Evolutionary conservation across 1,284 basidiomycete genomes (phyloP).

Genomic region (Puccinia hordei): DNA sequence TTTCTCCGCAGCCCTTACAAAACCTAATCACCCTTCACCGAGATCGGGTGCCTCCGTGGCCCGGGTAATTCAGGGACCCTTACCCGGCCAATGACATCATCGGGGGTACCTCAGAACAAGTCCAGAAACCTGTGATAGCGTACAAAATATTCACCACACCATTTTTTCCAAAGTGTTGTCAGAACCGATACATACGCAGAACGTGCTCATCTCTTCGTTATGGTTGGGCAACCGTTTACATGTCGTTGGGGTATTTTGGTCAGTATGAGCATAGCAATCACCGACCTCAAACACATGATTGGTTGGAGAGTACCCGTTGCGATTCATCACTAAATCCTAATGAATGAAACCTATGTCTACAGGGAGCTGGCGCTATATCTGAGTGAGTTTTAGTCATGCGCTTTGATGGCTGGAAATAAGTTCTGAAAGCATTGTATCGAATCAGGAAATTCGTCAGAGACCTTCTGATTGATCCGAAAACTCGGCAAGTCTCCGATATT

Average conservation of each 20-base stretch:
- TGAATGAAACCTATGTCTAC: not conserved
- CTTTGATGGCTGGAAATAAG: not conserved
- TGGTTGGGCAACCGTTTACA: not conserved
- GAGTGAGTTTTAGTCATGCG: not conserved
- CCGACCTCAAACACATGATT: not conserved
- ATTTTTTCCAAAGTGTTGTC: too few relatives aligned
- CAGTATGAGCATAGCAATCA: too few relatives aligned
- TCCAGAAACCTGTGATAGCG: too few relatives aligned
- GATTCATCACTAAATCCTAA: not conserved
- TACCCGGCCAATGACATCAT: too few relatives aligned
- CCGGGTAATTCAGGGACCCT: too few relatives aligned
- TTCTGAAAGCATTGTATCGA: not conserved
- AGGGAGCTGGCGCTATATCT: slow-evolving; percentile 18
- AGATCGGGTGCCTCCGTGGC: too few relatives aligned
- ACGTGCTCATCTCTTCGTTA: not conserved
- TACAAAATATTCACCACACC: too few relatives aligned
- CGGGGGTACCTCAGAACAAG: too few relatives aligned
- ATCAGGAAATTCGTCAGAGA: slow-evolving; percentile 60
- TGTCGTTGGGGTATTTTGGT: slow-evolving; percentile 38
- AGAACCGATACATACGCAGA: too few relatives aligned
- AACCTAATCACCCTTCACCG: slow-evolving; percentile 67
- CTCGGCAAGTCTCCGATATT: slow-evolving; percentile 71
- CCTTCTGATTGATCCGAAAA: slow-evolving; percentile 58
- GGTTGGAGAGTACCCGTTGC: too few relatives aligned
- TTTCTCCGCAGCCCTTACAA: slow-evolving; percentile 2